Percentiles rank a stretch among this genome's conserved stretches.
phyloP scores from a whole-genome alignment of 164 flowering plant genomes.

The Kingdonia uniflora region DNA sequence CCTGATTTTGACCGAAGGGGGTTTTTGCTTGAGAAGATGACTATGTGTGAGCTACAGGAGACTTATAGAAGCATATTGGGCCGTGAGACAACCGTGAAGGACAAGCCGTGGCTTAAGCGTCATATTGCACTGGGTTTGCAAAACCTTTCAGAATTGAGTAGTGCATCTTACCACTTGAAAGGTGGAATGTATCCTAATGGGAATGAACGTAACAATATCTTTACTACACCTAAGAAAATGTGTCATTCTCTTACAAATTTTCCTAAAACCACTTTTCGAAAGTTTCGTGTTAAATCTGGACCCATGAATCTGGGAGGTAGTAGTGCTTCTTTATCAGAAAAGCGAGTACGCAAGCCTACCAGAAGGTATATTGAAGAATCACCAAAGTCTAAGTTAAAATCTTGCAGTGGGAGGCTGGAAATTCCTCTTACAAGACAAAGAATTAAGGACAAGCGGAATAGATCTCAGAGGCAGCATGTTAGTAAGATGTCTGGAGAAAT shows the following conservation, averaged over 20 bases:
- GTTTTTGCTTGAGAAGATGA: constrained; percentile 18
- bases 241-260: constrained; percentile 3
- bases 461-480: constrained; percentile 18
- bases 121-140: constrained; percentile 21
- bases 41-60: constrained; percentile 22
- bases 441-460: constrained; percentile 17
- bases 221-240: constrained; percentile 9
- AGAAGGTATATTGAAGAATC: constrained; percentile 60
- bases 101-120: constrained; percentile 28
- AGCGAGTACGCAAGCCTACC: constrained; percentile 61
- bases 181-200: constrained; percentile 17
- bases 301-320: constrained; percentile 13
- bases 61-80: constrained; percentile 25
- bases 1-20: constrained; percentile 18
- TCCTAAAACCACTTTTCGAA: constrained; percentile 4
- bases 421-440: constrained; percentile 8
- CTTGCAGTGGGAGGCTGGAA: constrained; percentile 15
- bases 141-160: constrained; percentile 19
- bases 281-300: constrained; percentile 4
- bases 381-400: constrained; percentile 22
- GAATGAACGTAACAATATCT: constrained; percentile 13
- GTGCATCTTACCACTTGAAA: constrained; percentile 18
- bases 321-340: constrained; percentile 17
- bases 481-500: constrained; percentile 14
- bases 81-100: constrained; percentile 19